Percentiles rank a stretch among this genome's conserved stretches.
phyloP scores from a whole-genome alignment of 2,329 filamentous ascomycete genomes.

The Thielaviopsis populi region DNA sequence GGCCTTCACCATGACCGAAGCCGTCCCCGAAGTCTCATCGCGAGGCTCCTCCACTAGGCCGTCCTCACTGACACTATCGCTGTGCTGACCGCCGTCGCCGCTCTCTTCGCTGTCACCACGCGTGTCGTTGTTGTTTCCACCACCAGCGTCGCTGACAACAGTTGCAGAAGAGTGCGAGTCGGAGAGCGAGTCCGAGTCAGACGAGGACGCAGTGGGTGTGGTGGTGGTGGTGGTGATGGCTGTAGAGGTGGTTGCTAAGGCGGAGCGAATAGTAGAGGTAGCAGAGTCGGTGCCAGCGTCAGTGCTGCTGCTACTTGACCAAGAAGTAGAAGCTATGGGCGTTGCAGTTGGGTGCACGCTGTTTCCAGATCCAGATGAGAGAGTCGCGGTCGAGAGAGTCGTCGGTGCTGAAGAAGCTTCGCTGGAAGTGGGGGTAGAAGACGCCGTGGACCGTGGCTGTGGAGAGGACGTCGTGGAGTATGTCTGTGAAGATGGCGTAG shows the following conservation, averaged over 20 bases:
- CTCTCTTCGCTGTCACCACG: background rate
- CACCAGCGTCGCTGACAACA: background rate
- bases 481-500: background rate
- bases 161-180: background rate
- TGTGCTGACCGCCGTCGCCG: background rate
- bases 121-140: background rate
- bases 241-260: background rate
- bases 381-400: background rate
- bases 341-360: background rate
- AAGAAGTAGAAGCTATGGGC: background rate
- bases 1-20: constrained; percentile 8
- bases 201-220: background rate
- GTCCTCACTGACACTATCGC: background rate
- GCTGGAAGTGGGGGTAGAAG: background rate
- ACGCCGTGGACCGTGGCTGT: background rate
- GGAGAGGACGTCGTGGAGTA: background rate
- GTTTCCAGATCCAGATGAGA: background rate
- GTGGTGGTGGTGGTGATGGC: background rate
- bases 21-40: background rate
- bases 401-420: background rate
- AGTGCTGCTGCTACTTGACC: background rate
- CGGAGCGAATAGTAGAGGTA: background rate
- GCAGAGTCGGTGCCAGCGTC: background rate
- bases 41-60: background rate
- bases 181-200: background rate